Evolutionary conservation across 1,139 yeast genomes (phyloP).

Genomic region (Kluyveromyces sp.): DNA sequence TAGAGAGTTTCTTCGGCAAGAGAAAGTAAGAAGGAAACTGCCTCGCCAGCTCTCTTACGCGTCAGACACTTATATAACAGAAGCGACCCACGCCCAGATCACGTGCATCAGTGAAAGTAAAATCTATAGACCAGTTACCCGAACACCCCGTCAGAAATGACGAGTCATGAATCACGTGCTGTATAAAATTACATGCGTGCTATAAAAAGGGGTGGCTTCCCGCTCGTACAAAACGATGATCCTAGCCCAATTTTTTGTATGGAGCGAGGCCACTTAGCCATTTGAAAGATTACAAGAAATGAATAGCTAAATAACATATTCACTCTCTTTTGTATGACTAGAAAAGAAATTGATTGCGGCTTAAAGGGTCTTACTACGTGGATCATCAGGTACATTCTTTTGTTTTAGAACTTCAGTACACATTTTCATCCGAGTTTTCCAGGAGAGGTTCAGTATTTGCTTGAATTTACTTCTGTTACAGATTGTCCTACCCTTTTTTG

Average conservation of each 20-base stretch:
- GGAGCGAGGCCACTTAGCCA: not conserved
- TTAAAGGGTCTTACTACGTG: not conserved
- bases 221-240: constrained; percentile 1
- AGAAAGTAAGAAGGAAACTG: constrained; percentile 3
- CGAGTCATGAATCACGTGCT: too few species aligned
- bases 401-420: not conserved
- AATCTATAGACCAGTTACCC: not conserved
- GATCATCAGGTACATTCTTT: not conserved
- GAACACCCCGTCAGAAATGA: too few species aligned
- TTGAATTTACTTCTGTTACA: not conserved
- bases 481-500: not conserved
- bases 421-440: not conserved
- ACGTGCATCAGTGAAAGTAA: too few species aligned
- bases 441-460: not conserved
- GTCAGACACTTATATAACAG: not conserved
- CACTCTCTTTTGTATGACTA: not conserved
- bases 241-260: too few species aligned
- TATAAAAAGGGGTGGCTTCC: not conserved
- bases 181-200: too few species aligned
- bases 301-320: not conserved
- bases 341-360: not conserved
- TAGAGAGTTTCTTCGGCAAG: constrained; percentile 28
- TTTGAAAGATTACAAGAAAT: not conserved
- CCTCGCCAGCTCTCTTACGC: too few species aligned
- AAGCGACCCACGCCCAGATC: not conserved